Evolutionary conservation across 2,329 filamentous ascomycete species (phyloP).

Genomic region (Scytalidium lignicola): DNA sequence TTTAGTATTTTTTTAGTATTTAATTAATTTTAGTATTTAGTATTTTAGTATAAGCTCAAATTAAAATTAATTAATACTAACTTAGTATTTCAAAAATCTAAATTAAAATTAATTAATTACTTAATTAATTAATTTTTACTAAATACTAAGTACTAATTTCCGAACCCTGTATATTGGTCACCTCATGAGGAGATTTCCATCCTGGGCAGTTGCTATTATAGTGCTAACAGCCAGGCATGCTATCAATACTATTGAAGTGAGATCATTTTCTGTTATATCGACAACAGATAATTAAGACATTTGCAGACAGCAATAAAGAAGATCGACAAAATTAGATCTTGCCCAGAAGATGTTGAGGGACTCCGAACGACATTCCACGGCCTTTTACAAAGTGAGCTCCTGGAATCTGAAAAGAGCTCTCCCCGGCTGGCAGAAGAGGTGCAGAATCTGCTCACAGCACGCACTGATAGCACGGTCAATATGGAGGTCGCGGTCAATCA

Average conservation of each 20-base stretch:
- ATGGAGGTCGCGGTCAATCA: too few species aligned
- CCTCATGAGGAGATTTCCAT: not conserved
- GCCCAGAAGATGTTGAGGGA: not conserved
- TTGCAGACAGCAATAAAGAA: not conserved
- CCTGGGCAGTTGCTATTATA: not conserved
- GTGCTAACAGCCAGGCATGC: not conserved
- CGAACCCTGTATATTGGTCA: too few species aligned
- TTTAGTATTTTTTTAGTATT: too few species aligned
- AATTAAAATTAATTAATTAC: too few species aligned
- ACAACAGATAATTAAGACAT: not conserved
- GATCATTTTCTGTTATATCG: slow-evolving; percentile 5
- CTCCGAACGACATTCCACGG: not conserved
- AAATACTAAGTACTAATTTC: too few species aligned
- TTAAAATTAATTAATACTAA: too few species aligned
- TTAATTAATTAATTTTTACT: too few species aligned
- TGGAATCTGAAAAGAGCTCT: slow-evolving; percentile 1
- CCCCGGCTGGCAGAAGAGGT: slow-evolving; percentile 7
- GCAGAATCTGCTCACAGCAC: slow-evolving; percentile 4
- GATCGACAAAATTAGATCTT: slow-evolving; percentile 1
- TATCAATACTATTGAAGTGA: not conserved
- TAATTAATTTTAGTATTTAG: too few species aligned
- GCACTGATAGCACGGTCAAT: slow-evolving; percentile 8
- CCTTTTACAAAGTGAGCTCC: not conserved
- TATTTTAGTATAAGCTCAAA: too few species aligned
- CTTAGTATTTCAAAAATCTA: too few species aligned